Base-by-base conservation (phyloP, 2,329 filamentous ascomycete genomes). In the Phialocephala subalpina region DNA sequence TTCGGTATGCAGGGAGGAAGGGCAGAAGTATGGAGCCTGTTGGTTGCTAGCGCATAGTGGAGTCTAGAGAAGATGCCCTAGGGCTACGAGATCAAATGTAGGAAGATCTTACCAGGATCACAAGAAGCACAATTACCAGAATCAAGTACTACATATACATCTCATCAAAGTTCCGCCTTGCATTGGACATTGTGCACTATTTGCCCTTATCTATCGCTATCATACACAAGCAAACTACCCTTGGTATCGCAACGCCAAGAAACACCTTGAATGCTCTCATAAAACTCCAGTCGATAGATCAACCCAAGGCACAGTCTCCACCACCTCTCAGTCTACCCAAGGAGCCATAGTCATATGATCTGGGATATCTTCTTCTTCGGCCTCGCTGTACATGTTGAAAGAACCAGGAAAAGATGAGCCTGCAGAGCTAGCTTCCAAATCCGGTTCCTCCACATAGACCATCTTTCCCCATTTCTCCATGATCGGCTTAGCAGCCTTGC, bases 401-500 rank as follows among this genome's bases (percentile, higher is more conserved):
- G 12, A 27, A 16, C 25, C 49, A 53, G 49, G 49, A 25, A 53
- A 53, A 12, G 49, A 53, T 29, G 49, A 53, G 5, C 49, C 49
- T 6, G 49, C 49, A 18, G 22, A 29, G 8, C 49, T 53, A 29
- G 49, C 49, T 53, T 53, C 49, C 22, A 53, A n/a, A 33, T 53
- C 49, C 14, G 49, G 49, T 29, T 53, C 49, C 25, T 53, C 57
- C 25, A 47, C 22, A 18, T 47, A 47, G 57, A 59, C n/a, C 8
- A 38, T 22, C 40, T 59, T 47, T 47, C 69, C 69, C 64, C 66
- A 71, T 20, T 67, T 67, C 18, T 55, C 56, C 9, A 67, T 18
- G n/a, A 63, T 25, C 9, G 62, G 64, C 7, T 38, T 16, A 33
- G 49, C 60, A 12, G 60, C 58, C 20, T 64, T 61, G 8, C 61